A percentile compares a stretch with the other conserved stretches of the same genome.
Conservation (phyloP, 257 asterid genomes). For the Ilex aquifolium region DNA sequence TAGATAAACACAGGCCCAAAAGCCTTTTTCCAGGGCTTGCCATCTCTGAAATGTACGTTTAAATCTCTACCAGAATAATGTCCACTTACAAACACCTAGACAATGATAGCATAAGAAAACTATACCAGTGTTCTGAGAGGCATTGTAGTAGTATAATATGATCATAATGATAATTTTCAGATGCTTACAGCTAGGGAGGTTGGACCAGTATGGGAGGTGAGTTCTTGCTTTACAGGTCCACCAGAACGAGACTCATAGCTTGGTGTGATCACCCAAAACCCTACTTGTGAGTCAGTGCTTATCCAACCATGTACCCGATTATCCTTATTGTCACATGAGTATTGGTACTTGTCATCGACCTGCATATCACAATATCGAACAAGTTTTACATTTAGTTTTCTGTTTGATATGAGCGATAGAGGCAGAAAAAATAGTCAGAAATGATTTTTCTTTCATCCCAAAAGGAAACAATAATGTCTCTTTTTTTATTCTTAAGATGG, state of each 20-base stretch:
- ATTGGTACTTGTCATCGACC: conserved; percentile 25
- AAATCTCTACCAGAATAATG: conserved; percentile 19
- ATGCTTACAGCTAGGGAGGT: conserved; percentile 10
- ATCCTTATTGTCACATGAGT: conserved; percentile 18
- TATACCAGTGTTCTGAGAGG: no score
- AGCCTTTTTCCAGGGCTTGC: conserved; percentile 21
- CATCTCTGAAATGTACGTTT: conserved; percentile 6
- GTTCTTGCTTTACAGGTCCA: conserved; percentile 20
- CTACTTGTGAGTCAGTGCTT: conserved; percentile 4
- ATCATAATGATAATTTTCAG: no score
- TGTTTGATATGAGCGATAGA: no score
- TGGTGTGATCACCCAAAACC: conserved; percentile 25
- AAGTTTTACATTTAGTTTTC: no score
- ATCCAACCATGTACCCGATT: conserved; percentile 20
- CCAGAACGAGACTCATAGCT: conserved; percentile 15
- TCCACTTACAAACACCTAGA: conserved; percentile 18
- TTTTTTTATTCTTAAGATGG: no score
- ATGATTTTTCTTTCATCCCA: no score
- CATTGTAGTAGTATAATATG: no score
- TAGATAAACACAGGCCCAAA: conserved; percentile 14
- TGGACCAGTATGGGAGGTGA: conserved; percentile 17
- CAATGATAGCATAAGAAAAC: not conserved
- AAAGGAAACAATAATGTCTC: no score
- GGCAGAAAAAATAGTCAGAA: no score
- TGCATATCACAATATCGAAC: conserved; percentile 4